Conservation (phyloP, 768 basidiomycete genomes). For the Daedaleopsis sinensis region DNA sequence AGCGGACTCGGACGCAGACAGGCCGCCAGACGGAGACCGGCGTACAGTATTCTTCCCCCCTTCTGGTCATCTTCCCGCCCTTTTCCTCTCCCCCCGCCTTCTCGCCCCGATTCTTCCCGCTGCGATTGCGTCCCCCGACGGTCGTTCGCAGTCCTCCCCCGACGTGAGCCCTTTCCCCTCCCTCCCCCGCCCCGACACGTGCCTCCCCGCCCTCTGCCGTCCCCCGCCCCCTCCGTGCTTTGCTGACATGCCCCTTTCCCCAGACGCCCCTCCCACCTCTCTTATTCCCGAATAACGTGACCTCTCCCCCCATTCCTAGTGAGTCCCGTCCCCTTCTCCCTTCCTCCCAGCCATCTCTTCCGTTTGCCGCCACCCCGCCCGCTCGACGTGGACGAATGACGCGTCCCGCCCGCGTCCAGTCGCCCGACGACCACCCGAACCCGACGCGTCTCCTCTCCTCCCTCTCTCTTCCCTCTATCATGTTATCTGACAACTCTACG, state of each 20-base stretch:
- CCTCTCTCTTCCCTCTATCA: background rate
- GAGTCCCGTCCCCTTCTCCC: background rate
- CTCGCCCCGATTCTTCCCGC: background rate
- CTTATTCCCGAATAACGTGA: slow-evolving; percentile 4
- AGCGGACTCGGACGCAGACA: background rate
- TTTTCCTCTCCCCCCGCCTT: background rate
- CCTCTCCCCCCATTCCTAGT: background rate
- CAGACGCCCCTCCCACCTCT: background rate
- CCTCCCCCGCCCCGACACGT: background rate
- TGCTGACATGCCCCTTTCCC: slow-evolving; percentile 6
- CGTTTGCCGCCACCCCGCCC: background rate
- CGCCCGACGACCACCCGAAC: background rate
- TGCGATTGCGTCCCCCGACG: background rate
- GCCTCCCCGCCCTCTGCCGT: background rate
- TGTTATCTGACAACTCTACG: no score
- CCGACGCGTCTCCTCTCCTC: background rate
- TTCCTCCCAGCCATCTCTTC: background rate
- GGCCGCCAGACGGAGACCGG: background rate
- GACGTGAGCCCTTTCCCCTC: background rate
- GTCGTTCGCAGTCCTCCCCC: background rate
- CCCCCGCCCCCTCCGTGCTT: background rate
- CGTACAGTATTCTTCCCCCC: no score
- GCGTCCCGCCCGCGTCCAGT: background rate
- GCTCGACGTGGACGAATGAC: background rate
- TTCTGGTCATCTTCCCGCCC: no score